Evolutionary conservation across 306 rosid genomes (phyloP).

Genomic region (Gillenia trifoliata): DNA sequence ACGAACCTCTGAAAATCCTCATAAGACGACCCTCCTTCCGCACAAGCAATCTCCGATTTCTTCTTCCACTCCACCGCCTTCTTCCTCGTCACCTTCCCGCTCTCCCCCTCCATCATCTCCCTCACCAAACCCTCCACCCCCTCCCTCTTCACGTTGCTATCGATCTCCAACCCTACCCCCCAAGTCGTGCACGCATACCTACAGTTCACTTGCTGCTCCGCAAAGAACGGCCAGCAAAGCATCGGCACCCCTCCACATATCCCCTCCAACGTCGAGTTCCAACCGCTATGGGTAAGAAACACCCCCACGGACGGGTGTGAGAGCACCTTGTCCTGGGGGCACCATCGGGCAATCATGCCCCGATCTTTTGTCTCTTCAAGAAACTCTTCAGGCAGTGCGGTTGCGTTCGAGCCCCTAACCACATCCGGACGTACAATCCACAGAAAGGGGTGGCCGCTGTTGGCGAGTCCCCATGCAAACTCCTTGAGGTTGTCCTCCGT

Average conservation of each 20-base stretch:
- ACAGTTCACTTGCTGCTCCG: slow-evolving; percentile 18
- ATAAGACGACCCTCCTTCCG: neutral
- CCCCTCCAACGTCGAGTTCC: slow-evolving; percentile 17
- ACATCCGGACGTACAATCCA: slow-evolving; percentile 10
- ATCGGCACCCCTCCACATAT: slow-evolving; percentile 11
- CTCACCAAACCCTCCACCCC: slow-evolving; percentile 1
- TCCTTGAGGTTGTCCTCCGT: slow-evolving; percentile 2
- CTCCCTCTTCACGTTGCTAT: neutral
- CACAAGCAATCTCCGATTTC: slow-evolving; percentile 13
- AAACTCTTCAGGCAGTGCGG: neutral
- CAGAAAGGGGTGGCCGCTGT: slow-evolving; percentile 3
- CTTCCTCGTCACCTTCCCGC: slow-evolving; percentile 6
- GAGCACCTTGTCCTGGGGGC: slow-evolving; percentile 11
- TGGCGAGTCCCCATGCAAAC: slow-evolving; percentile 17
- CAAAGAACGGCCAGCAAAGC: slow-evolving; percentile 19
- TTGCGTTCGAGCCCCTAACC: neutral
- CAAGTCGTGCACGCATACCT: slow-evolving; percentile 17
- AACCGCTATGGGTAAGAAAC: slow-evolving; percentile 17
- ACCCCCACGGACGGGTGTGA: slow-evolving; percentile 7
- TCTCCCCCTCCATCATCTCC: slow-evolving; percentile 16
- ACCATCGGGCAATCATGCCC: slow-evolving; percentile 7
- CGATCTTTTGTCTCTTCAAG: neutral
- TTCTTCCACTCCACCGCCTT: slow-evolving; percentile 19
- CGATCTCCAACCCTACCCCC: slow-evolving; percentile 18
- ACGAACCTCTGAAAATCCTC: slow-evolving; percentile 4